Evolutionary conservation across 2,329 filamentous ascomycete species (phyloP), one percentile per base, ranked within the genome.

Genomic region (Penicillium occitanis): DNA sequence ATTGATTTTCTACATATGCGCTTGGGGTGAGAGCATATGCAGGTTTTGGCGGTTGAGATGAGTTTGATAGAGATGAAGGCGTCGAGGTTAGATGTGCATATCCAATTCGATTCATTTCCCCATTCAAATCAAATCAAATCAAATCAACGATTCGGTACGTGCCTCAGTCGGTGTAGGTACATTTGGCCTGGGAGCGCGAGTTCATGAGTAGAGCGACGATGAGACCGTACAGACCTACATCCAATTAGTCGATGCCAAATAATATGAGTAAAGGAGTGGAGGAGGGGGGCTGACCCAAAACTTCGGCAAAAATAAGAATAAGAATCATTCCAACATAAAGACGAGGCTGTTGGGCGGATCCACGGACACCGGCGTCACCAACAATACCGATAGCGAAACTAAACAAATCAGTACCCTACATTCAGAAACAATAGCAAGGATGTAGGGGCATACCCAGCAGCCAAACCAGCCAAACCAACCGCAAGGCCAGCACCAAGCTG

Each of bases 151-250:
- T 8, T 4, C 53, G 8, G n/a, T 40, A 11, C 53, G 25, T 51
- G 35, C 1, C 35, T 37, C 48, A 19, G 22, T 28, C 50, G 25
- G 44, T n/a, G 66, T 72, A 73, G 87, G 88, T 1, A 81, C 90
- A 93, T 68, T 72, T 78, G 89, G 86, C 73, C 88, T 82, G 68
- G 46, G 90, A 91, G 85, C 95, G 96, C 67, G 95, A 96, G 91
- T 98, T 99, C 96, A 99, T 99, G 78, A 99, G 89, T 77, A 99
- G 91, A 71, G 95, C 95, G 73, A 99, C 95, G 80, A 99, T 99
- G 76, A 99, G 87, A 80, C 95, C 95, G 85, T 99, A 99, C 67
- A 99, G 92, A 95, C 94, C 92, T 95, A 69, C 53, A 11, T 25
- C 60, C 61, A 78, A 68, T 79, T 77, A 64, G 35, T 7, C 50